Base-by-base conservation (phyloP, 345 rosid species). In the Populus deltoides region DNA sequence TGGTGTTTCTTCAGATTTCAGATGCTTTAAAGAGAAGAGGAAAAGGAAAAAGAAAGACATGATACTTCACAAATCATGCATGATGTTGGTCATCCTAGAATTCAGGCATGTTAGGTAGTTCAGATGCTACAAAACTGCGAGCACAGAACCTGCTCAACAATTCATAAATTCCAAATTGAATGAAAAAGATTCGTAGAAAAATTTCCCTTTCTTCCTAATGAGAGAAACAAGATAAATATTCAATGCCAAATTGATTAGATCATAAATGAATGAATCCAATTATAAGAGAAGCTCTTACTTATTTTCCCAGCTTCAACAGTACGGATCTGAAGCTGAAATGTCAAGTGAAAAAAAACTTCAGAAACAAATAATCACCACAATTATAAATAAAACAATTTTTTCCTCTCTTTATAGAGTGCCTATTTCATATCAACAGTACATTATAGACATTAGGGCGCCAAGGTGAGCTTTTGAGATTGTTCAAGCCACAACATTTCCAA, bases 241-340 rank as follows among this genome's bases (percentile, higher is more conserved):
- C 61, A 55, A 20, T 55, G 7, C 20, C n/a, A 36, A 18, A 18
- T 36, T 66, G 22, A 20, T 20, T 18, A 68, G 2, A 49, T 27
- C 10, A 17, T 71, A 11, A 2, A 47, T 15, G 51, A 13, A 47
- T 47, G 51, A 15, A 15, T 13, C 17, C 18, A 12, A 12, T 38
- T 7, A 5, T 11, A 8, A 24, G 15, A 61, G 8, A 61, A 13
- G 39, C 25, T 31, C 47, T 63, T 49, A 81, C 84, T 84, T 49
- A 81, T 78, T 41, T 68, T 31, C 68, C 35, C 11, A 33, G 81
- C 86, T 67, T 73, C 80, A 62, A 55, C 78, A 24, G 39, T 63
- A 33, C 45, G 33, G 68, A 61, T 47, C 77, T 31, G 66, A 33
- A 84, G 29, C 84, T 78, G 82, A 31, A 83, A 57, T 47, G 22